These are phyloP conservation scores for Corchorus capsularis DNA, from an alignment of 345 rosid species.

Conservation along the genomic window DNA sequence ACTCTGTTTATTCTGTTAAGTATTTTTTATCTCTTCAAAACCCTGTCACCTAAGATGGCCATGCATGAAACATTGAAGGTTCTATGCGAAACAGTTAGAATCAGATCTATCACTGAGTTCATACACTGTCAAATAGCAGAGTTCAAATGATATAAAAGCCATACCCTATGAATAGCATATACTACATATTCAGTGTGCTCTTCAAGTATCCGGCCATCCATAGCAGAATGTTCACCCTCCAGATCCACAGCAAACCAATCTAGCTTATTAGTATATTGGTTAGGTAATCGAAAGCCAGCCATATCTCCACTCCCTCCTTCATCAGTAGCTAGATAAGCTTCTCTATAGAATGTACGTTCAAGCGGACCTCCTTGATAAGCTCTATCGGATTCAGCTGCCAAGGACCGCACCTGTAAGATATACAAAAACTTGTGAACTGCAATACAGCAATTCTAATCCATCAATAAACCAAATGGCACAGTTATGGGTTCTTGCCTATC, in stretches of 20 bases:
- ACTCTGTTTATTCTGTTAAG: not conserved
- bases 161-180: slow-evolving; percentile 94
- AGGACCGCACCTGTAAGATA: slow-evolving; percentile 71
- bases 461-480: not conserved
- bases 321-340: slow-evolving; percentile 50
- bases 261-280: slow-evolving; percentile 59
- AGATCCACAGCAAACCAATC: slow-evolving; percentile 99
- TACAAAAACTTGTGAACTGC: slow-evolving; percentile 5
- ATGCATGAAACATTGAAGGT: slow-evolving; percentile 10
- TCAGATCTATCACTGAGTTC: not conserved
- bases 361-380: slow-evolving; percentile 88
- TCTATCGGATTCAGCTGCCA: slow-evolving; percentile 95
- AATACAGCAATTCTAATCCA: not conserved
- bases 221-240: slow-evolving; percentile 99
- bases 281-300: slow-evolving; percentile 54
- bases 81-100: not conserved
- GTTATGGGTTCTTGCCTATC: not conserved
- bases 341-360: slow-evolving; percentile 76
- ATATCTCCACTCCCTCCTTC: slow-evolving; percentile 50
- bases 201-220: slow-evolving; percentile 96
- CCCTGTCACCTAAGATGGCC: slow-evolving; percentile 1
- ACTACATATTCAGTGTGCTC: slow-evolving; percentile 98
- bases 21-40: not conserved
- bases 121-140: slow-evolving; percentile 21
- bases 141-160: slow-evolving; percentile 29